These are phyloP conservation scores for Mucor indicus DNA, from an alignment of 371 early-diverging fungal genomes.

Conservation along the genomic window DNA sequence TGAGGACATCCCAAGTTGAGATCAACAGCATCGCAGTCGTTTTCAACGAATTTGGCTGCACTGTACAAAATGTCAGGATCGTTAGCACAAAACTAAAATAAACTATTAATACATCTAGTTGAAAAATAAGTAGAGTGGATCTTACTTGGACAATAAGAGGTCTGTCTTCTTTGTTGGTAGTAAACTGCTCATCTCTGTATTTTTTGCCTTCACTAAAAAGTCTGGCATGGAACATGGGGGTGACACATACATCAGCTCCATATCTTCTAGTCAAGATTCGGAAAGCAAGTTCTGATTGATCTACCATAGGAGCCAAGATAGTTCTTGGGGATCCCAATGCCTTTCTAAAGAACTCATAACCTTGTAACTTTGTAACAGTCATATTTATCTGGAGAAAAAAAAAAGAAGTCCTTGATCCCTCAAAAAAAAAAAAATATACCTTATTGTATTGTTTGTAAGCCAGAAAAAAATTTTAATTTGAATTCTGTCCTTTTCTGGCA, in stretches of 20 bases:
- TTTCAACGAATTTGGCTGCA: constrained; percentile 85
- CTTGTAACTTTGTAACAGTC: constrained; percentile 56
- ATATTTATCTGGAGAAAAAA: no score
- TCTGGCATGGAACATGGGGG: constrained; percentile 98
- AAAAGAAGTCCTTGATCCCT: no score
- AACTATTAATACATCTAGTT: background rate
- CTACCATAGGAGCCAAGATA: constrained; percentile 95
- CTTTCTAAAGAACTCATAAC: constrained; percentile 78
- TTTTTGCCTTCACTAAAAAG: constrained; percentile 68
- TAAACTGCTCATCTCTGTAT: constrained; percentile 80
- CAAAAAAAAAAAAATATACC: no score
- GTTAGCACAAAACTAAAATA: constrained; percentile 94
- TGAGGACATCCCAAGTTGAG: constrained; percentile 98
- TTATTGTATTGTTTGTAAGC: no score
- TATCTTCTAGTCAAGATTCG: constrained; percentile 88
- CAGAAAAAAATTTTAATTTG: no score
- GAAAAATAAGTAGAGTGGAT: background rate
- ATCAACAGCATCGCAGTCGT: constrained; percentile 95
- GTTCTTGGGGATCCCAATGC: constrained; percentile 70
- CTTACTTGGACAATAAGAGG: constrained; percentile 91
- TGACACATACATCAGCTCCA: constrained; percentile 94
- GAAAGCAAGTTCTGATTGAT: constrained; percentile 92
- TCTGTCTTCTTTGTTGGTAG: constrained; percentile 70
- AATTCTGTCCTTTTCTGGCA: no score
- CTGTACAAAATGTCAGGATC: constrained; percentile 83